Base-by-base conservation (phyloP, 257 asterid species). In the Nicotiana tabacum region DNA sequence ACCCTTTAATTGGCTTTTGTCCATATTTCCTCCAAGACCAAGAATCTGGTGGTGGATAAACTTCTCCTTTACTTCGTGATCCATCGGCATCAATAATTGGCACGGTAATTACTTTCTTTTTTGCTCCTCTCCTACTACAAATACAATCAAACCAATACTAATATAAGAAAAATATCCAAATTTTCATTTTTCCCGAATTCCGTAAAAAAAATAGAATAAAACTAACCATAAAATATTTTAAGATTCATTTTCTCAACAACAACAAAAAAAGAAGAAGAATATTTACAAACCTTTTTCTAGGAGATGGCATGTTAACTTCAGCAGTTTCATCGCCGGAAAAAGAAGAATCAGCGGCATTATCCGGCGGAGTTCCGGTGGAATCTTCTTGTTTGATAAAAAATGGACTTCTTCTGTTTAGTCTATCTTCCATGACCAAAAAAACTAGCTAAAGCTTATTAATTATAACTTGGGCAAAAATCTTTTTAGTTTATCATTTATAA, bases 1-100 rank as follows among this genome's bases (percentile, higher is more conserved):
- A 93, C 3, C 97, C 95, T 87, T 93, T 93, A 4, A 93, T 93
- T 12, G 98, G 97, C 85, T 93, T 93, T 37, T 92, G 98, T 29
- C 98, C 98, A 84, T 93, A 93, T 64, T 93, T 93, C 85, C 98
- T 89, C 98, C 98, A 93, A 4, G 98, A 91, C 98, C 98, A 93
- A 82, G 97, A 90, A 92, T 93, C 97, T 86, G 92, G 90, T 83
- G 98, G 97, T 62, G 98, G 98, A 85, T 91, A 90, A 37, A 91
- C 93, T 88, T 93, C 98, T 29, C 87, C 82, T 87, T 85, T 93
- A 82, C 89, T 89, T 87, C 94, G 90, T 83, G 82, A 83, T 4
- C 95, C 93, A 58, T 89, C 93, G 16, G 85, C 91, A n/a, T 85
- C 91, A 56, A 83, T 83, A 16, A 91, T 85, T 53, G 98, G 91